Evolutionary conservation across 768 basidiomycete genomes (phyloP), one percentile per base, ranked within the genome.

Genomic region (Calocera viscosa): DNA sequence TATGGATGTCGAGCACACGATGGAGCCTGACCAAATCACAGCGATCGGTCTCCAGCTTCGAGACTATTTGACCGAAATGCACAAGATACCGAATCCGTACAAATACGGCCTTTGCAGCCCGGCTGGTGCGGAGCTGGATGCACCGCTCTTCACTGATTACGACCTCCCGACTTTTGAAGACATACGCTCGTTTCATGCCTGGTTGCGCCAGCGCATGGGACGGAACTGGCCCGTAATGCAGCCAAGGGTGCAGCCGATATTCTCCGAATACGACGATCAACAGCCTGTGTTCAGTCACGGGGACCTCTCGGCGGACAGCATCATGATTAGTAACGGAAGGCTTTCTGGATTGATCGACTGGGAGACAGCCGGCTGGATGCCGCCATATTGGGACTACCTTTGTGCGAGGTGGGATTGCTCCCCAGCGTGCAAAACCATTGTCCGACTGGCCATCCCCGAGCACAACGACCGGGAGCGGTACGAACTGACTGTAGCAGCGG

Each of bases 351-450:
- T 79, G 19, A 47, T 80, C n/a, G 79, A 79, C 66, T 80, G 77
- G 78, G 75, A 73, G 63, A 71, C 68, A 19, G 71, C 73, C 1
- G 77, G 78, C 11, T 79, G 73, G 71, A 76, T 74, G 64, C 78
- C 78, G 14, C 75, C 70, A 38, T 77, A 74, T 40, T 78, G 77
- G 77, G 76, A 78, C 63, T 66, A 65, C n/a, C 26, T 73, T 17
- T 47, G 19, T 19, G 19, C 43, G 19, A 5, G 43, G 16, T 47
- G 16, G 19, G 5, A 19, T 5, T 5, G 43, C 43, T 47, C 24
- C 19, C 8, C 5, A 19, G 16, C 19, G 43, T 47, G 43, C 43
- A 24, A 47, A 19, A 47, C 19, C 7, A 47, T 7, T 24, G 43
- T 47, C 19, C 8, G 19, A 24, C 24, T 47, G 8, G 43, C 43